These are phyloP conservation scores for Circinella umbellata DNA, from an alignment of 371 early-diverging fungal species.

Conservation along the genomic window DNA sequence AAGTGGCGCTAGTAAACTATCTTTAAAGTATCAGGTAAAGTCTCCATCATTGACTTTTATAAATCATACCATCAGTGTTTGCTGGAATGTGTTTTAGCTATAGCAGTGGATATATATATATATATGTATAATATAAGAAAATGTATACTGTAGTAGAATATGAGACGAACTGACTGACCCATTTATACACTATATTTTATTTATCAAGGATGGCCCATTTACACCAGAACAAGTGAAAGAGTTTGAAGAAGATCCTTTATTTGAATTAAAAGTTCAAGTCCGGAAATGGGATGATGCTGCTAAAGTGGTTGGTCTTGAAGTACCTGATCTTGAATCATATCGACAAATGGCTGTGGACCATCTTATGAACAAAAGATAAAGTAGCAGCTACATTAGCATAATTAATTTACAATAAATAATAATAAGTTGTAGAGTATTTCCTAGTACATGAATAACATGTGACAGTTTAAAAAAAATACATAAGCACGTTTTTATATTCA, in stretches of 20 bases:
- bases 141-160: too few species aligned
- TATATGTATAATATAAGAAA: too few species aligned
- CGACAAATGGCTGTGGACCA: slow-evolving; percentile 39
- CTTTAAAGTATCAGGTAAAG: slow-evolving; percentile 56
- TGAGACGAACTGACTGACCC: too few species aligned
- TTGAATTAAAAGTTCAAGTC: slow-evolving; percentile 53
- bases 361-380: slow-evolving; percentile 12
- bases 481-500: neutral
- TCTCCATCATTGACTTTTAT: too few species aligned
- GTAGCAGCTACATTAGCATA: slow-evolving; percentile 1
- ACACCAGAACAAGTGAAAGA: slow-evolving; percentile 39
- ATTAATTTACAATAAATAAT: neutral
- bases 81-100: too few species aligned
- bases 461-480: neutral
- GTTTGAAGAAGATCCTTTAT: slow-evolving; percentile 55
- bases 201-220: slow-evolving; percentile 46
- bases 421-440: too few species aligned
- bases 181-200: too few species aligned
- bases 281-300: slow-evolving; percentile 60
- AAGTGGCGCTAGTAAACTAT: slow-evolving; percentile 54
- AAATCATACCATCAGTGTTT: too few species aligned
- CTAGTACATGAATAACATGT: too few species aligned
- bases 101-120: too few species aligned
- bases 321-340: slow-evolving; percentile 51
- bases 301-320: slow-evolving; percentile 45